phyloP scores from a whole-genome alignment of 2,329 filamentous ascomycete genomes.

The Colletotrichum theobromicola region DNA sequence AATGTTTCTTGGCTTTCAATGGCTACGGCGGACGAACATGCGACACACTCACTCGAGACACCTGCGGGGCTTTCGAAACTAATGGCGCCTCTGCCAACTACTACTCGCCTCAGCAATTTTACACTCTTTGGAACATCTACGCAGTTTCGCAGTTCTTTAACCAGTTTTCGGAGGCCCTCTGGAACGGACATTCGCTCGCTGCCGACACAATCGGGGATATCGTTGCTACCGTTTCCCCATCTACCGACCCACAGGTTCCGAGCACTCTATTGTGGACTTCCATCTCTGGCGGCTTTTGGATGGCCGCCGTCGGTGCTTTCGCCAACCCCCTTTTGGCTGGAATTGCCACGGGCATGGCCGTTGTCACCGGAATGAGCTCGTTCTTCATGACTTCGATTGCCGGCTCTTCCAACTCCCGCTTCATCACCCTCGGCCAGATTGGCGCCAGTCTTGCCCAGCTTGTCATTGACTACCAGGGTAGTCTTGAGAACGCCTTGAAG shows the following conservation, averaged over 20 bases:
- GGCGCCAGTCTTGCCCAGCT: conserved; percentile 26
- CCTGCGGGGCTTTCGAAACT: conserved; percentile 24
- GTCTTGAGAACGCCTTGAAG: conserved; percentile 22
- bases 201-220: conserved; percentile 29
- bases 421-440: conserved; percentile 29
- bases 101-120: conserved; percentile 29
- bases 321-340: conserved; percentile 10
- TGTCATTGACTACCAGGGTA: conserved; percentile 28
- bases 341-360: conserved; percentile 15
- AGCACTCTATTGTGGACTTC: conserved; percentile 25
- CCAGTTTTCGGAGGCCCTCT: conserved; percentile 30
- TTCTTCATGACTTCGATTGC: conserved; percentile 8
- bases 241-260: conserved; percentile 22
- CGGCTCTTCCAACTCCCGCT: conserved; percentile 26
- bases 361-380: conserved; percentile 4
- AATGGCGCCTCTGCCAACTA: conserved; percentile 23
- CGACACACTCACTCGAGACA: conserved; percentile 28
- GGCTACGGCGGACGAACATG: conserved; percentile 29
- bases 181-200: conserved; percentile 28
- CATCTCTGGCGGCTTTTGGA: conserved; percentile 24
- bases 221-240: conserved; percentile 28
- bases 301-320: conserved; percentile 19
- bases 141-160: conserved; percentile 32
- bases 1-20: conserved; percentile 30
- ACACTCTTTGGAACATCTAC: conserved; percentile 33